Evolutionary conservation across 2,329 filamentous ascomycete species (phyloP), one percentile per base, ranked within the genome.

Genomic region (Exophiala lecanii-corni): DNA sequence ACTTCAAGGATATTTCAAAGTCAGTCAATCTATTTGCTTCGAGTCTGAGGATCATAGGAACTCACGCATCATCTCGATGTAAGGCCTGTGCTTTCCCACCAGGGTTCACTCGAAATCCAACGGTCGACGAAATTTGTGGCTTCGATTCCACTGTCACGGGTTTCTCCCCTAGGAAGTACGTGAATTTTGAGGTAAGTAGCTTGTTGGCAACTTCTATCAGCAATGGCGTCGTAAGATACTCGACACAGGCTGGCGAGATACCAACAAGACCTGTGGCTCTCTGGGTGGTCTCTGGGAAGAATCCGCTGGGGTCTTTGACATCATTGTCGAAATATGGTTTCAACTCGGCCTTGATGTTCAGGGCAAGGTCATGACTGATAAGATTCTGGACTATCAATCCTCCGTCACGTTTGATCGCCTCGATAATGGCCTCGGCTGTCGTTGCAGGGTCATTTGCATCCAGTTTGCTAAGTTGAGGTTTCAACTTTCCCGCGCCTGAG

Each of bases 231-330:
- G 58, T 58, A 0, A 59, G 56, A 6, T 64, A 57, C 33, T 68
- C 59, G 12, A 62, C 57, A 15, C 62, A 66, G 0, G 56, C 59
- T 21, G 63, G 59, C 0, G 66, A 69, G 12, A 61, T 56, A 2
- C 54, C 60, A 12, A 69, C 43, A 12, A 69, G 41, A 2, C 66
- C 64, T 2, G 60, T 61, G 0, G 66, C 66, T 9, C 56, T 47
- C 17, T 54, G 36, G 3, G 56, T 58, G 34, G 54, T 47, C 10
- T 31, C 40, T 6, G 53, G 51, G 28, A 55, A 55, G 43, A 55
- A 53, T 15, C 66, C 40, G 15, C 25, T 28, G 7, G 21, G 20
- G 23, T 43, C 40, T 18, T 17, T 26, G 37, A 47, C 36, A 43
- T 55, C 53, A 16, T 30, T 39, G 13, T 47, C 34, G 34, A 55